Evolutionary conservation across 2,329 filamentous ascomycete genomes (phyloP), one percentile per base, ranked within the genome.

Genomic region (Xylariaceae sp.): DNA sequence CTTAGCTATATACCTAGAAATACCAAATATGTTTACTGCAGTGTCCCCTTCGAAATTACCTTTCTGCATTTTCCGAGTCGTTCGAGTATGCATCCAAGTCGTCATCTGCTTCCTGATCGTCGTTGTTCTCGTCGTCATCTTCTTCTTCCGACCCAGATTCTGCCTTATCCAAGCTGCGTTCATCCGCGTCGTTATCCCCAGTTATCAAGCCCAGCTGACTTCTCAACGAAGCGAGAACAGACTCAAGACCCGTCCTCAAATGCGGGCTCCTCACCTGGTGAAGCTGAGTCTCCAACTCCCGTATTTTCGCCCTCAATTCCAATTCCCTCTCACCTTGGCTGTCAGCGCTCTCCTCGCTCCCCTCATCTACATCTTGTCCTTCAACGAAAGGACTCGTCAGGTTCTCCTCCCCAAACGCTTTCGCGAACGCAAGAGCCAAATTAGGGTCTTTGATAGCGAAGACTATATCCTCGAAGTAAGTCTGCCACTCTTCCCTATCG

Each of bases 401-500:
- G 0, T 75, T 47, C 1, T 66, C 67, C 28, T 71, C 64, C 0
- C 74, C 77, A 63, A 81, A 83, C 0, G 70, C 74, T 5, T 60
- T 58, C 9, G 71, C 71, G 58, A 87, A 86, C 0, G 75, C 73
- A 12, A 69, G 67, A 0, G 81, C 79, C 72, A 82, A 76, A 3
- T 71, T 72, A 0, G 61, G 56, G 51, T 82, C 77, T 11, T 75
- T 74, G 57, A 86, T 80, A 0, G 82, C 82, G 63, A 87, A 86
- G 0, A 82, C 69, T 4, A 86, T 67, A 9, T 83, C 75, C 41
- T 79, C 70, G 42, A 84, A 62, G 0, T 69, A 63, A 2, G 68
- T 59, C n/a, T 34, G 38, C 78, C 78, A 78, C 6, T 55, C 50
- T 45, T 70, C 63, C 19, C 12, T 22, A 13, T 28, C 19, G n/a